These are phyloP conservation scores for Aphanomyces astaci DNA, from an alignment of 352 stramenopile species.

Conservation along the genomic window DNA sequence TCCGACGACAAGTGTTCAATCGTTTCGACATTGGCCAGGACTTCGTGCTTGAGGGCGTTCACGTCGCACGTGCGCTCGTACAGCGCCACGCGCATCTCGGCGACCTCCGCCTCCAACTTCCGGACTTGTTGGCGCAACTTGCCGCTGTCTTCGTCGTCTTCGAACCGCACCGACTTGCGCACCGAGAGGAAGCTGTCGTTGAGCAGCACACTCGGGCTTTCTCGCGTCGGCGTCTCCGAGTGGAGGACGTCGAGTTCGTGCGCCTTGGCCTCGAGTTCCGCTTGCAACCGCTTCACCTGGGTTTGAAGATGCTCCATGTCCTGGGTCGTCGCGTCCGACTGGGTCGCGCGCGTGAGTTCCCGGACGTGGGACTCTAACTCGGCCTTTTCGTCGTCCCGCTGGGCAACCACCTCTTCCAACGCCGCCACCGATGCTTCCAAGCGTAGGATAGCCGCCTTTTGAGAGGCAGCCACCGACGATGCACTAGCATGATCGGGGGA, in stretches of 20 bases:
- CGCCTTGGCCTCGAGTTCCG: not conserved
- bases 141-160: slow-evolving; percentile 6
- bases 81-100: slow-evolving; percentile 8
- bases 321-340: not conserved
- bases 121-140: not conserved
- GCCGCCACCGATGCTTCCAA: not conserved
- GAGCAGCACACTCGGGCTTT: no score
- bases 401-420: not conserved
- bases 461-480: not conserved
- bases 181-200: not conserved
- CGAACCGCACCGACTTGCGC: slow-evolving; percentile 15
- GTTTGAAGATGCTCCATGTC: not conserved
- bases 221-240: not conserved
- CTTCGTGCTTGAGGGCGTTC: slow-evolving; percentile 11
- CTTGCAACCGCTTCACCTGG: not conserved
- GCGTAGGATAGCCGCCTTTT: not conserved
- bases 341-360: not conserved
- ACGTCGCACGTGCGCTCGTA: slow-evolving; percentile 18
- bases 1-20: slow-evolving; percentile 11
- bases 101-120: slow-evolving; percentile 5
- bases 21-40: slow-evolving; percentile 17
- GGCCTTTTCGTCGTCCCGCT: not conserved
- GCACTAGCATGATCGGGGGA: not conserved
- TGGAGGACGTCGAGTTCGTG: not conserved
- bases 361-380: not conserved